Conservation (phyloP, 768 basidiomycete species). For the Tricholoma sp. region DNA sequence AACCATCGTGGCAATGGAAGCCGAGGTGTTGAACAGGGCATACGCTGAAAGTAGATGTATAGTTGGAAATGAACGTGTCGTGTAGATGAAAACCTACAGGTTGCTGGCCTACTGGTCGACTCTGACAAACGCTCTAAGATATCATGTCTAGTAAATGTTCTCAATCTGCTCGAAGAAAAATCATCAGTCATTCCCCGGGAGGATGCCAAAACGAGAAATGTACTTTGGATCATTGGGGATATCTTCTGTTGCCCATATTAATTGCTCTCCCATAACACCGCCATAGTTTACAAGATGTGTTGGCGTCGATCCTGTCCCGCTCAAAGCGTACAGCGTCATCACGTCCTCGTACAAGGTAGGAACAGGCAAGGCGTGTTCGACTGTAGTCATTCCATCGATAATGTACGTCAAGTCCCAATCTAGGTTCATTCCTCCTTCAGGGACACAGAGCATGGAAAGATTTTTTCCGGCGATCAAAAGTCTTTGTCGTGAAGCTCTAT, state of each 20-base stretch:
- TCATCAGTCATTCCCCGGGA: background rate
- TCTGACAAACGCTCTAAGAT: slow-evolving; percentile 56
- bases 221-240: slow-evolving; percentile 69
- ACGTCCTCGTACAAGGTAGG: slow-evolving; percentile 65
- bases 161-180: slow-evolving; percentile 36
- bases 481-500: slow-evolving; percentile 62
- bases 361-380: slow-evolving; percentile 68
- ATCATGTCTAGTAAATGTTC: slow-evolving; percentile 61
- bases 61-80: slow-evolving; percentile 4
- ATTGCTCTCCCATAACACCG: slow-evolving; percentile 63
- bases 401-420: slow-evolving; percentile 81
- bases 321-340: slow-evolving; percentile 53
- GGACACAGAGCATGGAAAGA: slow-evolving; percentile 65
- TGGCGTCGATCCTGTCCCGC: slow-evolving; percentile 69
- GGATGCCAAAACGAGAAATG: slow-evolving; percentile 4
- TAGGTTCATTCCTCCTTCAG: slow-evolving; percentile 76
- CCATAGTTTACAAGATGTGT: slow-evolving; percentile 78
- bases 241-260: slow-evolving; percentile 62
- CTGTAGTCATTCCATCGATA: slow-evolving; percentile 67
- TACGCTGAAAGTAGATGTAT: slow-evolving; percentile 37
- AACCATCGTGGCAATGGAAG: slow-evolving; percentile 66
- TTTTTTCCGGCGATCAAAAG: slow-evolving; percentile 56
- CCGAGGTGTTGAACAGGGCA: slow-evolving; percentile 64
- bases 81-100: slow-evolving; percentile 37
- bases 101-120: slow-evolving; percentile 51